Base-by-base conservation (phyloP, 2,329 filamentous ascomycete species). In the Hypoxylon sp. region DNA sequence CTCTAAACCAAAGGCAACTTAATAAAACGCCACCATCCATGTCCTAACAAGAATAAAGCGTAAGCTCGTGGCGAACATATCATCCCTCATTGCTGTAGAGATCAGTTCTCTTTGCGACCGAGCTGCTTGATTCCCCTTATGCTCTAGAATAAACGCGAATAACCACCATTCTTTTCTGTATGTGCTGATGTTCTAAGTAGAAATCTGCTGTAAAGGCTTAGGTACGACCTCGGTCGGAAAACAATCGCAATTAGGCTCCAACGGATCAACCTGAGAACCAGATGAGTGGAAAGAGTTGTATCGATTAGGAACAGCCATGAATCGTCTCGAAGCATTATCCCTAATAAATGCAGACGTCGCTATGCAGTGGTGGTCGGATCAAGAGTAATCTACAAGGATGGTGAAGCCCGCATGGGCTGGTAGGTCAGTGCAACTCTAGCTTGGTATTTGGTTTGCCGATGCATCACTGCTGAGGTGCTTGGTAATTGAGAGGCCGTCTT, bases 401-500 rank as follows among this genome's bases (percentile, higher is more conserved):
- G 52, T 38, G 58, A 59, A 58, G 55, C 49, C 55, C 53, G 55
- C 36, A 38, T 48, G 53, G 43, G 50, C 60, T 23, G 50, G 43
- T 41, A 70, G 63, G 64, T 67, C 64, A 63, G 66, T 60, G 63
- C 59, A 46, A 55, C 58, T 46, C 25, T n/a, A 64, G 48, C 46
- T 23, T 49, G 38, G 63, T 57, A 45, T 50, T 23, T 51, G 41
- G 63, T 57, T 61, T 68, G 68, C 49, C 38, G 28, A 23, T 65
- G 30, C 60, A 74, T 83, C 80, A 85, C 80, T 86, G 84, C 79
- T 86, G 84, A 59, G 91, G 91, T 68, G 92, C 88, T 79, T 94
- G 91, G 81, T 93, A 96, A 82, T 95, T 94, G 76, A 96, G 90
- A 60, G 92, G 92, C 74, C 93, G 90, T 83, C 93, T 96, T 71